phyloP scores from a whole-genome alignment of 2,329 filamentous ascomycete genomes.

The Thelonectria blattea region DNA sequence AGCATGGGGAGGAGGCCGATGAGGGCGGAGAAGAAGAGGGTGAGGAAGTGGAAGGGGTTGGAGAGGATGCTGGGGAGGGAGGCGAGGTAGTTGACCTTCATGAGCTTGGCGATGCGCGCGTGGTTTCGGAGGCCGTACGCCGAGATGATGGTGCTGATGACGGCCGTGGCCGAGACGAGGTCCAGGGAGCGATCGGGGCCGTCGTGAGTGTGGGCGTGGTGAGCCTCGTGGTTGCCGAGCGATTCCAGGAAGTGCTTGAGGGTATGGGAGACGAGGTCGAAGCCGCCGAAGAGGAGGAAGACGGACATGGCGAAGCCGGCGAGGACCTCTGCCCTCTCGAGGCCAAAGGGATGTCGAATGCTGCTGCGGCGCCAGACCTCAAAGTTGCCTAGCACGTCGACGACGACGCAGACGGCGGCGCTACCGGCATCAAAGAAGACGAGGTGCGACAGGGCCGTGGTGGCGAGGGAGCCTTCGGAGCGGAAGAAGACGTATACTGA shows the following conservation, averaged over 20 bases:
- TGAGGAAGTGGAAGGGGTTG: conserved; percentile 95
- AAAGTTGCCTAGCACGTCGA: conserved; percentile 94
- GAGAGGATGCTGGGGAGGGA: conserved; percentile 85
- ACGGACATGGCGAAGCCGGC: conserved; percentile 96
- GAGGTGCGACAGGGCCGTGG: conserved; percentile 90
- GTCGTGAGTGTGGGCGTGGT: conserved; percentile 69
- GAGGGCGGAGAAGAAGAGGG: conserved; percentile 81
- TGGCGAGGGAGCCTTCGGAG: conserved; percentile 83
- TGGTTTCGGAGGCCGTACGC: conserved; percentile 90
- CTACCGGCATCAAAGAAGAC: conserved; percentile 96
- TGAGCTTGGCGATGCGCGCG: conserved; percentile 87
- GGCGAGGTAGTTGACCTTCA: conserved; percentile 84
- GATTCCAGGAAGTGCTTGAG: conserved; percentile 88
- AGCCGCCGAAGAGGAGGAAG: conserved; percentile 94
- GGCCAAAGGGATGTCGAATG: conserved; percentile 90
- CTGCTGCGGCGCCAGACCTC: conserved; percentile 96
- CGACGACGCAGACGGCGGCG: conserved; percentile 86
- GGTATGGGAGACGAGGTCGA: conserved; percentile 93
- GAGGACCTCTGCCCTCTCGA: conserved; percentile 91
- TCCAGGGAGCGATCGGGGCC: conserved; percentile 81
- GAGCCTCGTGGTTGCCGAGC: conserved; percentile 66
- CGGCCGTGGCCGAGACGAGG: conserved; percentile 79
- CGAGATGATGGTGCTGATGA: conserved; percentile 82
- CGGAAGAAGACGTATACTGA: conserved; percentile 86
- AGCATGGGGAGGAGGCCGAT: conserved; percentile 84